phyloP scores from a whole-genome alignment of 805 yeast genomes.

The Candida hungchunana region DNA sequence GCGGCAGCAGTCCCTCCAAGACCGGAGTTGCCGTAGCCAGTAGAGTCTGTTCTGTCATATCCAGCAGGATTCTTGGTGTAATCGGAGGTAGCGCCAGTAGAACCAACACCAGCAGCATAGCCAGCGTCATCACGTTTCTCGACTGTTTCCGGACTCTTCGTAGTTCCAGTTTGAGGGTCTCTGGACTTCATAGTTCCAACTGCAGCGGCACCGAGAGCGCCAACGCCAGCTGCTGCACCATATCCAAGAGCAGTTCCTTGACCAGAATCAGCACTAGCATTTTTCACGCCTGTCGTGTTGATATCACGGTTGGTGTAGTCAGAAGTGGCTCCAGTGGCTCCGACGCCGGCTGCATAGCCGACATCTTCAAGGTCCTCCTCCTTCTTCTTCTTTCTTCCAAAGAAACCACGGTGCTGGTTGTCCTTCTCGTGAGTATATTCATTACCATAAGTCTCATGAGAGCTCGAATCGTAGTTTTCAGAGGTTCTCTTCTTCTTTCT shows the following conservation, averaged over 20 bases:
- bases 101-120: constrained; percentile 13
- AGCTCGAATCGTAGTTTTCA: constrained; percentile 21
- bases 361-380: constrained; percentile 13
- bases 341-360: constrained; percentile 13
- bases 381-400: constrained; percentile 11
- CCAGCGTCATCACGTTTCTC: constrained; percentile 15
- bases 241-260: constrained; percentile 1
- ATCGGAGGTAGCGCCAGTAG: constrained; percentile 15
- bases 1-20: constrained; percentile 7
- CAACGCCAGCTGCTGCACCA: constrained; percentile 3
- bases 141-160: constrained; percentile 3
- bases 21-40: too few species aligned
- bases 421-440: constrained; percentile 20
- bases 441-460: constrained; percentile 28
- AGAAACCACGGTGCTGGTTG: constrained; percentile 14
- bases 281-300: constrained; percentile 3
- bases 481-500: constrained; percentile 17
- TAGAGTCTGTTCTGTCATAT: too few species aligned
- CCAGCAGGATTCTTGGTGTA: constrained; percentile 10
- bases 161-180: constrained; percentile 5
- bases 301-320: constrained; percentile 3
- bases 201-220: constrained; percentile 6
- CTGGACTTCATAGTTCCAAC: constrained; percentile 2
- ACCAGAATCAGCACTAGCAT: constrained; percentile 6
- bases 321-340: constrained; percentile 16